Evolutionary conservation across 1,284 basidiomycete species (phyloP).

Genomic region (Boletus semigastroideus): DNA sequence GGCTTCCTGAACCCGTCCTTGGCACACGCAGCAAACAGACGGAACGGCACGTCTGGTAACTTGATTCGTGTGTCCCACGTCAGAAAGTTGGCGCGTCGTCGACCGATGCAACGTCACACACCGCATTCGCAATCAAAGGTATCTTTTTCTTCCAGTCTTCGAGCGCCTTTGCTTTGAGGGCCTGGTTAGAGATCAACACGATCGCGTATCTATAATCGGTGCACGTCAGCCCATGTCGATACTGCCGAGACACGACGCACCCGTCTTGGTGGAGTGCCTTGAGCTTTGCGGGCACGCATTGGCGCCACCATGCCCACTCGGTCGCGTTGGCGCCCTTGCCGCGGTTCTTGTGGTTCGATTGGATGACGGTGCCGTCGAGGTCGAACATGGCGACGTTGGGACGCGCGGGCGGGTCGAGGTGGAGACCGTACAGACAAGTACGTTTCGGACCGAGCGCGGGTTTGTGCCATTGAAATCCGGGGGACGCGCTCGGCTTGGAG

Average conservation of each 20-base stretch:
- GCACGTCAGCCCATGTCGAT: too few species aligned
- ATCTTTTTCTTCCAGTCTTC: slow-evolving; percentile 78
- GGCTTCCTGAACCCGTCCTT: slow-evolving; percentile 87
- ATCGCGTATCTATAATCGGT: slow-evolving; percentile 58
- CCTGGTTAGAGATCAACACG: slow-evolving; percentile 82
- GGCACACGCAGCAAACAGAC: slow-evolving; percentile 74
- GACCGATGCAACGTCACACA: slow-evolving; percentile 37
- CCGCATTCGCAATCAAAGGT: slow-evolving; percentile 63
- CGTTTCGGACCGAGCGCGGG: slow-evolving; percentile 51
- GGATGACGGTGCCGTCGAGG: slow-evolving; percentile 86
- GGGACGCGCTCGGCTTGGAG: slow-evolving; percentile 25
- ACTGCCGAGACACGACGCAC: slow-evolving; percentile 34
- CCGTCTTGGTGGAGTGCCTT: slow-evolving; percentile 60
- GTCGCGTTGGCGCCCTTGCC: slow-evolving; percentile 39
- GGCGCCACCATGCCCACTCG: slow-evolving; percentile 80
- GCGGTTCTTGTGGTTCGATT: slow-evolving; percentile 49
- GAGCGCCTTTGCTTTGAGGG: slow-evolving; percentile 47
- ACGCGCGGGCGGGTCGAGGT: slow-evolving; percentile 48
- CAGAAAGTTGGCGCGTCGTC: background rate
- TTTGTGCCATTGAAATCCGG: slow-evolving; percentile 55
- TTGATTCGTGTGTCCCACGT: background rate
- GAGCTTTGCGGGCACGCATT: slow-evolving; percentile 63
- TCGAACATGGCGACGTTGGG: slow-evolving; percentile 79
- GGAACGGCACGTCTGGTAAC: slow-evolving; percentile 73
- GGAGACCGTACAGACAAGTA: slow-evolving; percentile 64